Conservation (phyloP, 2,329 filamentous ascomycete species). For the Calycina herbarum region DNA sequence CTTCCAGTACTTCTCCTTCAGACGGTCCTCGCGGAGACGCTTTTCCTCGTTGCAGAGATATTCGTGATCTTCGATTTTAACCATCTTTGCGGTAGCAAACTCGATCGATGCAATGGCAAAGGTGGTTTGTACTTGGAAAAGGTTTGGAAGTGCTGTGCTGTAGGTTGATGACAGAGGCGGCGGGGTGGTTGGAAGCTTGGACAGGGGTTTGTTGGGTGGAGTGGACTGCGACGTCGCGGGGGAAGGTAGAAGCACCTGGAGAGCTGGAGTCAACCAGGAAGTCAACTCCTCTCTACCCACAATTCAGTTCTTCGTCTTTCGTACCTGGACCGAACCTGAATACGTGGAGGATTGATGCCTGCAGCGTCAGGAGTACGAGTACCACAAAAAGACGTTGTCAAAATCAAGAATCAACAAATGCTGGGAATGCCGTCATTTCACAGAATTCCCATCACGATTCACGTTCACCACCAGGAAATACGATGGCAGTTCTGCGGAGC, state of each 20-base stretch:
- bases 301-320: not conserved
- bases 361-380: no score
- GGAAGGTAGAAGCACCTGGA: no score
- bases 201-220: no score
- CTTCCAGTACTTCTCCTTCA: slow-evolving; percentile 92
- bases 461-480: not conserved
- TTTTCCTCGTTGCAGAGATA: slow-evolving; percentile 89
- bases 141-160: no score
- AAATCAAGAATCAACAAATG: not conserved
- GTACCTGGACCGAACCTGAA: not conserved
- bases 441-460: not conserved
- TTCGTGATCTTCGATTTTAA: slow-evolving; percentile 84
- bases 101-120: not conserved
- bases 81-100: slow-evolving; percentile 64
- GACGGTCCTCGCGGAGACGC: slow-evolving; percentile 80
- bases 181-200: not conserved
- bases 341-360: not conserved
- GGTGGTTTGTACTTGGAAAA: no score
- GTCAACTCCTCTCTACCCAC: no score
- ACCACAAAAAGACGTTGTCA: no score
- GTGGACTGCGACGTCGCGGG: no score
- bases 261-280: no score
- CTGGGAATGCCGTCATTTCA: not conserved
- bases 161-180: not conserved
- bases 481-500: not conserved